Percentiles rank a stretch among this genome's conserved stretches.
Evolutionary conservation across 1,139 yeast species (phyloP).

Genomic region (Sugiyamaella japonica): DNA sequence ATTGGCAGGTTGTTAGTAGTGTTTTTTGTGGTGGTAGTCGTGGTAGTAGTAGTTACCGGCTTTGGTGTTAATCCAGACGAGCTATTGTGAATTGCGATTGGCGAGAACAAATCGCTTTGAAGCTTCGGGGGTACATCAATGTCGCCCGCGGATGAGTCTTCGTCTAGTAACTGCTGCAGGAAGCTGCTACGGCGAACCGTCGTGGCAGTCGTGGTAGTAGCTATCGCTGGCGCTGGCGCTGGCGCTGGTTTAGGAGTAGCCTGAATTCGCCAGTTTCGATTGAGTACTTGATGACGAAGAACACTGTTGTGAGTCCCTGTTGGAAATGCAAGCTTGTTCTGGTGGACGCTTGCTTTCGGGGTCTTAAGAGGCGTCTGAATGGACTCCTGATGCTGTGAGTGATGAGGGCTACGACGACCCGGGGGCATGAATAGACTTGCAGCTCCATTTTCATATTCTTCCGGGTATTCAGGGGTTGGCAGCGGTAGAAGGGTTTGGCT

Average conservation of each 20-base stretch:
- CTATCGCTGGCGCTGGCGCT: neutral
- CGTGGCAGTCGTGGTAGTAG: neutral
- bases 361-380: neutral
- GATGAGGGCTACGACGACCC: neutral
- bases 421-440: neutral
- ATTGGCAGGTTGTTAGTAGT: neutral
- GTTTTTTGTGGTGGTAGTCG: neutral
- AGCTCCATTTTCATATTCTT: neutral
- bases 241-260: slow-evolving; percentile 36
- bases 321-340: neutral
- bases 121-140: slow-evolving; percentile 28
- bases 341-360: slow-evolving; percentile 1
- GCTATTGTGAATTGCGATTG: slow-evolving; percentile 18
- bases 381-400: neutral
- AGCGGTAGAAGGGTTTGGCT: slow-evolving; percentile 5
- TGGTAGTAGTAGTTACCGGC: neutral
- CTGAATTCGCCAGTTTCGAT: slow-evolving; percentile 41
- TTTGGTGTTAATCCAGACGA: slow-evolving; percentile 15
- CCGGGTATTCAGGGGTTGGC: neutral
- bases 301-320: slow-evolving; percentile 16
- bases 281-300: slow-evolving; percentile 41
- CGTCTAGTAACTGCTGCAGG: slow-evolving; percentile 19
- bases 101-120: slow-evolving; percentile 24
- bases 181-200: slow-evolving; percentile 10
- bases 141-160: slow-evolving; percentile 27